Base-by-base conservation (phyloP, 345 rosid species). In the Camelina hispida region DNA sequence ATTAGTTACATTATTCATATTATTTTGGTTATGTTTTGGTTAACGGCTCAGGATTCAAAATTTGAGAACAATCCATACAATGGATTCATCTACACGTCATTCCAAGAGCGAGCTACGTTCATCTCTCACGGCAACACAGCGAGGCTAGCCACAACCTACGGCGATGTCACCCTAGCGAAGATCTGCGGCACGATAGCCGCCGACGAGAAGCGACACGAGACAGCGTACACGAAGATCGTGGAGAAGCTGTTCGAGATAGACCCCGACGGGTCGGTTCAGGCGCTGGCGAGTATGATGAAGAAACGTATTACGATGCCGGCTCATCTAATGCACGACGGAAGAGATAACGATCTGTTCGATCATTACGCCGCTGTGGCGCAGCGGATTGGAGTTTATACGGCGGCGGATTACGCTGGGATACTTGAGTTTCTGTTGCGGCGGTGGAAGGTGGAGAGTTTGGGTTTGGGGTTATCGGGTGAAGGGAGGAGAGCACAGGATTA, bases 101-200 rank as follows among this genome's bases (percentile, higher is more conserved):
- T 87, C 52, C 90, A 87, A 80, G 90, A 87, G 54, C 82, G 90
- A 69, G 90, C 88, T 3, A 87, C 90, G 0, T 87, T 83, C 68
- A 78, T 87, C 53, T 87, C 88, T 16, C 90, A 87, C 28, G 90
- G 85, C 43, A 87, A 85, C 79, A 87, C 88, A 4, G 90, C 80
- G 25, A 76, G 58, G 70, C 63, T 79, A 7, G 82, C 82, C 35
- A 74, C 69, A 5, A 38, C 71, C 37, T 78, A 78, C 57, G 88
- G 88, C n/a, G 88, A 85, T 64, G 9, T 40, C 0, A 80, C 78
- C 6, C 72, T 85, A 65, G 87, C 89, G 0, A 84, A 82, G 30
- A 84, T 84, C 50, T 86, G 89, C 51, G 89, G 89, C 7, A 78
- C 75, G 2, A 86, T 86, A 43, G 89, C 89, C 1, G 75, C 85